Evolutionary conservation across 805 yeast genomes (phyloP).

Genomic region (Yarrowia sp.): DNA sequence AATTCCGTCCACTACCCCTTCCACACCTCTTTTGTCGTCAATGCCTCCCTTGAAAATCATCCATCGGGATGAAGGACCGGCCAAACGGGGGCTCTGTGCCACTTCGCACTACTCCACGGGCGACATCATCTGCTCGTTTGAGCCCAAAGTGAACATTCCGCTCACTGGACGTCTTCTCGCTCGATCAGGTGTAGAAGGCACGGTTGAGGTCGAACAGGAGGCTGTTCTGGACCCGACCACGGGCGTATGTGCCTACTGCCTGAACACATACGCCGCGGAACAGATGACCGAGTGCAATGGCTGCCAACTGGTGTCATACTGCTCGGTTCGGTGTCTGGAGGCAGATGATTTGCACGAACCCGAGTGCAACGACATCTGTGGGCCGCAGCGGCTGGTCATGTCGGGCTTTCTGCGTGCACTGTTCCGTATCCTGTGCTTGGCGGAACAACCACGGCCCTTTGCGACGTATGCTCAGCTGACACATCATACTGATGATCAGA

Average conservation of each 20-base stretch:
- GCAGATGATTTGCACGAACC: background rate
- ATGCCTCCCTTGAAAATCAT: background rate
- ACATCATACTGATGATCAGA: background rate
- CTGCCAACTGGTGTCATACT: conserved; percentile 15
- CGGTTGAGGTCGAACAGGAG: conserved; percentile 10
- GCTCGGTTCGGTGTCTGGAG: background rate
- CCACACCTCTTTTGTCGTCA: background rate
- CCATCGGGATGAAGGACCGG: background rate
- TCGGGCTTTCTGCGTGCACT: conserved; percentile 3
- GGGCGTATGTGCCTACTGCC: background rate
- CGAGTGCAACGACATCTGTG: background rate
- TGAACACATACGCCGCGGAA: background rate
- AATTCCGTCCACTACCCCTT: too few relatives aligned
- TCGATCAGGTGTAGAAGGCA: background rate
- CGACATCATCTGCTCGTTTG: conserved; percentile 4
- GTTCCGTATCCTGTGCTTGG: background rate
- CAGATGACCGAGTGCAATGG: background rate
- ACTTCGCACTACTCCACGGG: background rate
- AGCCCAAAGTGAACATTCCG: background rate
- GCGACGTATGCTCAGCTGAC: background rate
- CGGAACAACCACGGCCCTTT: background rate
- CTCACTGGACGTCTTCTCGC: background rate
- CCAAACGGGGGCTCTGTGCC: conserved; percentile 4
- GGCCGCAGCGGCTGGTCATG: conserved; percentile 2
- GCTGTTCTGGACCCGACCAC: background rate